Conservation (phyloP, 2,329 filamentous ascomycete genomes). For the Penicillium sp. region DNA sequence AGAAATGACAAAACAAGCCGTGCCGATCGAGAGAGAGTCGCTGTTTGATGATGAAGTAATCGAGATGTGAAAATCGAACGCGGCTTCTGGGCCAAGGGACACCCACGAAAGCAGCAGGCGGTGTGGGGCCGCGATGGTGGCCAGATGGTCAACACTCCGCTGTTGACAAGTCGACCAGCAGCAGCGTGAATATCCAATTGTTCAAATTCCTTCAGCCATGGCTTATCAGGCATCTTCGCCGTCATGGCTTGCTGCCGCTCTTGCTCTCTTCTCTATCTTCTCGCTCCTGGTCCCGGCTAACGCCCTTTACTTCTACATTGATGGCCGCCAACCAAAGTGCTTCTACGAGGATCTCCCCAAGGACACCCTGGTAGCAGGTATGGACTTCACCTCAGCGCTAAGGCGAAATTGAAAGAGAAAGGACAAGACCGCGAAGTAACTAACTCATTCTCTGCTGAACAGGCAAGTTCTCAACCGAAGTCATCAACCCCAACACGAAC, state of each 20-base stretch:
- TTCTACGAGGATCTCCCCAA: conserved; percentile 99
- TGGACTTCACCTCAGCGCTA: conserved; percentile 27
- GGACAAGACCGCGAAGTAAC: neutral
- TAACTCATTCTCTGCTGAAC: conserved; percentile 5
- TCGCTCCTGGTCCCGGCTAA: conserved; percentile 64
- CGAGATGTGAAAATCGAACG: conserved; percentile 22
- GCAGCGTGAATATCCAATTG: conserved; percentile 18
- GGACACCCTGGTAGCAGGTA: conserved; percentile 91
- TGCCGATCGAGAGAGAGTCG: neutral
- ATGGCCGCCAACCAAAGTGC: conserved; percentile 82
- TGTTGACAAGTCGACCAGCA: conserved; percentile 14
- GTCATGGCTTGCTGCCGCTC: conserved; percentile 46
- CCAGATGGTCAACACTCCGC: conserved; percentile 30
- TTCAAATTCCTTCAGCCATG: conserved; percentile 31
- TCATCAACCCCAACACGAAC: conserved; percentile 72
- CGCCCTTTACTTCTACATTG: conserved; percentile 94
- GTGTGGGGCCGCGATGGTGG: conserved; percentile 23
- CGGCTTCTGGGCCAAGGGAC: conserved; percentile 30
- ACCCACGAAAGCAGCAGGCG: conserved; percentile 23
- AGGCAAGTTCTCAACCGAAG: conserved; percentile 84
- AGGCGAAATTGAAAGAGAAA: neutral
- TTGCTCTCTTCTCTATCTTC: conserved; percentile 69
- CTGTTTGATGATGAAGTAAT: conserved; percentile 3
- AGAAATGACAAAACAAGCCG: neutral
- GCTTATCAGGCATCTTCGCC: conserved; percentile 36